Conservation (phyloP, 78 protist genomes). For the Dictyostelium discoideum region dicty_2.7 NC_007091.3:5053501-5054000, state of each 20-base stretch:
- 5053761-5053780: background rate
- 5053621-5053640: constrained; percentile 83
- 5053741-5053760: too few species aligned
- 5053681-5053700: constrained; percentile 44
- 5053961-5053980: background rate
- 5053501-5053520: background rate
- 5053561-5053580: constrained; percentile 97
- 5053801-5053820: constrained; percentile 70
- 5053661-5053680: constrained; percentile 49
- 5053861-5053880: constrained; percentile 86
- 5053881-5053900: constrained; percentile 36
- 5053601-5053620: constrained; percentile 97
- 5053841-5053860: constrained; percentile 94
- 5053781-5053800: background rate
- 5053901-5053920: background rate
- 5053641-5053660: constrained; percentile 71
- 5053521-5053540: constrained; percentile 18
- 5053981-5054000: background rate
- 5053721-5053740: background rate
- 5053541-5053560: constrained; percentile 89
- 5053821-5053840: constrained; percentile 83
- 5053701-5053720: constrained; percentile 13
- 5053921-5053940: background rate
- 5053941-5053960: background rate
- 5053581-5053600: constrained; percentile 98